Evolutionary conservation across 192 early-diverging fungal genomes (phyloP), one percentile per base, ranked within the genome.

Genomic region (Podila epigama): DNA sequence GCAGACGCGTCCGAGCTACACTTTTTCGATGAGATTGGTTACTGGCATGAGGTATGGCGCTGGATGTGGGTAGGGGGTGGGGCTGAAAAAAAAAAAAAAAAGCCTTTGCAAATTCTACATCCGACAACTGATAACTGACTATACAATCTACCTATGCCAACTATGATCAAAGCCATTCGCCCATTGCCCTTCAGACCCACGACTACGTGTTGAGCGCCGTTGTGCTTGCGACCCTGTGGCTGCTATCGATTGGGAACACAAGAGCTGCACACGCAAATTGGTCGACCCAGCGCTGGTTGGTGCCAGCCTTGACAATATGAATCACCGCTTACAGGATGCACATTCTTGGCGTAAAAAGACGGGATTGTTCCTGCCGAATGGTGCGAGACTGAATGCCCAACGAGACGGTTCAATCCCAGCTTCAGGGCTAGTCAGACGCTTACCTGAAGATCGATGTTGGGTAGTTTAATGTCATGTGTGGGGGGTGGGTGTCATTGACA

Each of bases 11-110:
- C 81, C 37, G 79, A 90, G 53, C 81, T 93, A 27, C 88, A 91
- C 61, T 91, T 85, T 58, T 91, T 91, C 66, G 83, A 91, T 54
- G 87, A 91, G 51, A 87, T 91, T 20, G 90, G 89, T 6, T 90
- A 90, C 69, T 62, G 80, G 37, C 91, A 94, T 42, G 80, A 80
- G 37, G 37, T 39, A 39, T n/a, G n/a, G n/a, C n/a, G n/a, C n/a
- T n/a, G n/a, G n/a, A n/a, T n/a, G n/a, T n/a, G n/a, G n/a, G n/a
- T n/a, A n/a, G n/a, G n/a, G n/a, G n/a, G n/a, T n/a, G n/a, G n/a
- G n/a, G n/a, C n/a, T n/a, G n/a, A n/a, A n/a, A n/a, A n/a, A 39
- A 6, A 39, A 6, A 13, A 39, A 39, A 9, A 39, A 13, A 6
- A 39, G 6, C 37, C 6, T 13, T 9, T 9, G 37, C 37, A 39